Evolutionary conservation across 495 filamentous ascomycete genomes (phyloP), one percentile per base, ranked within the genome.

Genomic region (Glutinoglossum americanum): DNA sequence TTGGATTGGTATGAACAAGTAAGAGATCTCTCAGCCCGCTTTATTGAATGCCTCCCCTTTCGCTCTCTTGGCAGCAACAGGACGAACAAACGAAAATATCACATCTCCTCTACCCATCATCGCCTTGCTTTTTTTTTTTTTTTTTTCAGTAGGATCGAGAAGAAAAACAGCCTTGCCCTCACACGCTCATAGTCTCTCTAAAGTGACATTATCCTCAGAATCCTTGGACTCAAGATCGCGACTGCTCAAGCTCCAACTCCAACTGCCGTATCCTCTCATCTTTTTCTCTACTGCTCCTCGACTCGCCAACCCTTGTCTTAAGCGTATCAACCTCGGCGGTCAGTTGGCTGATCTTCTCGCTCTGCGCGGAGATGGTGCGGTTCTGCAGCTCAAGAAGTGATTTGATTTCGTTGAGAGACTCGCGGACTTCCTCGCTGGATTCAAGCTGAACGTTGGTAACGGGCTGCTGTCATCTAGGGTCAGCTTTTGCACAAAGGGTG

Each of bases 261-360:
- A 85, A 63, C 66, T 83, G 77, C 59, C 81, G 69, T 61, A 85
- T 84, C 49, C 79, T 71, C 67, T 84, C 81, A 65, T 76, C 81
- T 72, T 83, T 81, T 62, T 72, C 58, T 23, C 62, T 44, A 32
- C 62, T 60, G 37, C 69, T 70, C 28, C 57, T 62, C 45, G 73
- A 74, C 0, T 75, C 68, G n/a, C 72, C 76, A 32, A 81, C 70
- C 59, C 71, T 74, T 67, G 77, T 78, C 72, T 85, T 87, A 59
- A 90, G 69, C 15, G 72, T 72, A 66, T 83, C 84, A 17, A 90
- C 79, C 66, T 89, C 84, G 26, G 70, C 69, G 0, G 80, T 78
- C 45, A 90, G 66, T 37, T 76, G 69, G 19, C 66, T 70, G 60
- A 88, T 86, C 68, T 82, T 74, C 56, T 83, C 78, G 56, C 64